Base-by-base conservation (phyloP, 2,329 filamentous ascomycete species). In the Fusarium sp. region DNA sequence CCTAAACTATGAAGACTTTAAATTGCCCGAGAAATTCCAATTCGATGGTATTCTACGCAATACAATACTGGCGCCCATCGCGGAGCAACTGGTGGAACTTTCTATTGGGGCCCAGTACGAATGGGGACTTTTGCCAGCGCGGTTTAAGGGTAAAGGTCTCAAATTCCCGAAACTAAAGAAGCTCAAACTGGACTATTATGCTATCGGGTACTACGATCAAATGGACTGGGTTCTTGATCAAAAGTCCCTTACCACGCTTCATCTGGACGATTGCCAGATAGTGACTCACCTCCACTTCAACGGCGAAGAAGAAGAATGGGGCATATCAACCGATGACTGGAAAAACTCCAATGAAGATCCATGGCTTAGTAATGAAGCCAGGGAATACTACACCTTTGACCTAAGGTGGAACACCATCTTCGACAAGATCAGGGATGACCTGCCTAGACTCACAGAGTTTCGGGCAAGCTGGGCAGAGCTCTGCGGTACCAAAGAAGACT, bases 101-200 rank as follows among this genome's bases (percentile, higher is more conserved):
- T 27, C 6, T 2, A 10, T 52, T 6, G 24, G 22, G 0, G 24
- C 32, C 16, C 11, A 25, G 7, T 25, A 25, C 13, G 30, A 25
- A 15, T 38, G 48, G 30, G 48, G 48, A 12, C 16, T 20, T 5
- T 24, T 51, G 0, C 22, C 22, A 12, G 24, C 48, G 2, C 32
- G 32, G 5, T 52, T 52, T 2, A 1, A 40, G 4, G 48, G 30
- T 3, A 25, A 38, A 3, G 16, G 9, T 1, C 48, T 52, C 13
- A 2, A 8, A 15, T 52, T 52, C 7, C 30, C 18, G 6, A 52
- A 27, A 3, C 22, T 52, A 2, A 40, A 40, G 18, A 40, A 6
- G 3, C 32, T 52, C 3, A 20, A 0, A 8, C 2, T 52, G 5
- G 2, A 8, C 0, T 2, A 3, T 3, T 52, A 27, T 20, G 6